phyloP scores from a whole-genome alignment of 352 stramenopile species.

The Globisporangium nagaii region DNA sequence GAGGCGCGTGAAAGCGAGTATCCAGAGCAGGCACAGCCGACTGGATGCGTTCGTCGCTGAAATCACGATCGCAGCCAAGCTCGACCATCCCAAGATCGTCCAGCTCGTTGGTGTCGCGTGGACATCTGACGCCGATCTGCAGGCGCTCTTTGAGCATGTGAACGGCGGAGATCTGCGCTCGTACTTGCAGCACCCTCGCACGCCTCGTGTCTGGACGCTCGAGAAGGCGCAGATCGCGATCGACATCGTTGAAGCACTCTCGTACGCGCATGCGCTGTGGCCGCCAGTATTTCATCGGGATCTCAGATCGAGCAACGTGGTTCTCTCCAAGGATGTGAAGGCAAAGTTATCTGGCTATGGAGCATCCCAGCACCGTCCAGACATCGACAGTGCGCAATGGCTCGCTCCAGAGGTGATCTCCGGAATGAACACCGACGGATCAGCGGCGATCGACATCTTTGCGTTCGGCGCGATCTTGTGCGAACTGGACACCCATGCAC shows the following conservation, averaged over 20 bases:
- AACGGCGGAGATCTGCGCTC: not conserved
- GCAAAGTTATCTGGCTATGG: not conserved
- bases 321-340: not conserved
- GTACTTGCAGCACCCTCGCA: not conserved
- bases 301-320: too few species aligned
- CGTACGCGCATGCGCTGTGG: not conserved
- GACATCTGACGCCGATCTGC: not conserved
- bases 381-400: not conserved
- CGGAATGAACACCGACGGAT: not conserved
- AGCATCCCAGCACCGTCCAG: not conserved
- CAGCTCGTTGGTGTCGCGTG: not conserved
- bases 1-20: slow-evolving; percentile 6
- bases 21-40: not conserved
- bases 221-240: not conserved
- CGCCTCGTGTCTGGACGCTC: not conserved
- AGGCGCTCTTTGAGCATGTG: not conserved
- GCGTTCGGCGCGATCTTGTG: slow-evolving; percentile 32
- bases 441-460: slow-evolving; percentile 5
- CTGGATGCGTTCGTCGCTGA: not conserved
- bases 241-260: not conserved
- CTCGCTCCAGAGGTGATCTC: not conserved
- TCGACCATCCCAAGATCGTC: not conserved
- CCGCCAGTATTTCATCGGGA: not conserved
- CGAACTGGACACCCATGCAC: slow-evolving; percentile 33
- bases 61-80: not conserved